These are phyloP conservation scores for Pelargonium myrrhifolium DNA, from an alignment of 441 rosid genomes.

Conservation along the genomic window DNA sequence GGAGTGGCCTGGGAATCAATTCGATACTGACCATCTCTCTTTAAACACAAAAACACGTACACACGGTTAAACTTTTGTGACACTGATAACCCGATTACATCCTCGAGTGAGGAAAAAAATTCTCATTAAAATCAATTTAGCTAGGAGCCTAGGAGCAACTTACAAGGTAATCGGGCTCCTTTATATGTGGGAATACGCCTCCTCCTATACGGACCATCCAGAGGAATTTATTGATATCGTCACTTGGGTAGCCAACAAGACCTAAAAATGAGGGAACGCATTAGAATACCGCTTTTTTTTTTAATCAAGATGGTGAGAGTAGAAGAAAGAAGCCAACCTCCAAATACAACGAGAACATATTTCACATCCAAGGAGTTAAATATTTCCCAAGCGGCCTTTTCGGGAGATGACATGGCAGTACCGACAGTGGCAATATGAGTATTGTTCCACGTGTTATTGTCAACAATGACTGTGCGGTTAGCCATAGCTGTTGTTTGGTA, in stretches of 20 bases:
- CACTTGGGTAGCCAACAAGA: slow-evolving; percentile 97
- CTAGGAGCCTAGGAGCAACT: slow-evolving; percentile 18
- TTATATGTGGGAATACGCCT: slow-evolving; percentile 96
- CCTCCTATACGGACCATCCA: slow-evolving; percentile 99
- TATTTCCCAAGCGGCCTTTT: slow-evolving; percentile 98
- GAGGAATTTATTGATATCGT: slow-evolving; percentile 94
- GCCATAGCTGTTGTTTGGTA: slow-evolving; percentile 99
- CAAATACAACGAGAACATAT: slow-evolving; percentile 96
- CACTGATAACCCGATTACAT: neutral
- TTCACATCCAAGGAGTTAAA: slow-evolving; percentile 93
- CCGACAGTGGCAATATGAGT: slow-evolving; percentile 99
- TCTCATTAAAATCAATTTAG: neutral
- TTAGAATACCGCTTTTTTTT: slow-evolving; percentile 28
- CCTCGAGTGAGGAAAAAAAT: neutral
- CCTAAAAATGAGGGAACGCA: slow-evolving; percentile 39
- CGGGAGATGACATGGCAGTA: slow-evolving; percentile 99
- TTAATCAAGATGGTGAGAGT: slow-evolving; percentile 3
- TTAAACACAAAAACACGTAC: slow-evolving; percentile 13
- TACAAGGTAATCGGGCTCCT: slow-evolving; percentile 97
- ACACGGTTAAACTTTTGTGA: slow-evolving; percentile 1
- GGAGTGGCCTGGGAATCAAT: slow-evolving; percentile 91
- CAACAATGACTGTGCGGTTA: slow-evolving; percentile 95
- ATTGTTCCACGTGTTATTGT: slow-evolving; percentile 98
- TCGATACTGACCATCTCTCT: slow-evolving; percentile 98
- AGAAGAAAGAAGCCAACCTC: slow-evolving; percentile 55